Conservation (phyloP, 148 eudicot species). For the Polygonum maritimum region DNA sequence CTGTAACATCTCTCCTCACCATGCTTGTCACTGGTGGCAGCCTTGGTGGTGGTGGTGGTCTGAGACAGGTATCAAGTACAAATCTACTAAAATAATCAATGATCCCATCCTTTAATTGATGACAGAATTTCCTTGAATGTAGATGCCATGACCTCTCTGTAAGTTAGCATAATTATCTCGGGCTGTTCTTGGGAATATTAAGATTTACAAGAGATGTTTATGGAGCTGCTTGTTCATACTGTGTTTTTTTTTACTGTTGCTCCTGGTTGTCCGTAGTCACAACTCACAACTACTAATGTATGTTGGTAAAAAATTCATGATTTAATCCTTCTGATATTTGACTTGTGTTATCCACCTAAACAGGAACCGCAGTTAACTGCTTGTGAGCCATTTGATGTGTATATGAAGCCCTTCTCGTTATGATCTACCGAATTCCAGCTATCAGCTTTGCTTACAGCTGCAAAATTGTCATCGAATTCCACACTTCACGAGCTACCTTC, state of each 20-base stretch:
- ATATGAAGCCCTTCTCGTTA: slow-evolving; percentile 66
- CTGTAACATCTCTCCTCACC: slow-evolving; percentile 49
- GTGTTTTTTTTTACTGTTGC: neutral
- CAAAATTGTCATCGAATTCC: neutral
- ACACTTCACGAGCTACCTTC: neutral
- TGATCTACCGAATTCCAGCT: slow-evolving; percentile 16
- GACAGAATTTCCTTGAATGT: neutral
- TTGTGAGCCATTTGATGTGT: slow-evolving; percentile 68
- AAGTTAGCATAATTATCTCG: neutral
- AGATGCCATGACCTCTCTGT: neutral
- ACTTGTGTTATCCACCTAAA: neutral
- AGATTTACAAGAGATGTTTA: neutral
- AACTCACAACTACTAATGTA: neutral
- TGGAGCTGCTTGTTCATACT: neutral
- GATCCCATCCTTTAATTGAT: neutral
- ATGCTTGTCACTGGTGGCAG: slow-evolving; percentile 83
- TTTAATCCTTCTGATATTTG: neutral
- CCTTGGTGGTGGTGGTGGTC: slow-evolving; percentile 41
- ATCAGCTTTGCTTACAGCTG: neutral
- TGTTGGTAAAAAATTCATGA: neutral
- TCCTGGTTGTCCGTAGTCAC: neutral
- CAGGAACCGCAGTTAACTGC: slow-evolving; percentile 97
- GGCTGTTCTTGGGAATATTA: neutral
- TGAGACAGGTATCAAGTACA: slow-evolving; percentile 53
- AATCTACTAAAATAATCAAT: neutral